Evolutionary conservation across 331 rosid species (phyloP), one percentile per base, ranked within the genome.

Genomic region (Malus hybrid): DNA sequence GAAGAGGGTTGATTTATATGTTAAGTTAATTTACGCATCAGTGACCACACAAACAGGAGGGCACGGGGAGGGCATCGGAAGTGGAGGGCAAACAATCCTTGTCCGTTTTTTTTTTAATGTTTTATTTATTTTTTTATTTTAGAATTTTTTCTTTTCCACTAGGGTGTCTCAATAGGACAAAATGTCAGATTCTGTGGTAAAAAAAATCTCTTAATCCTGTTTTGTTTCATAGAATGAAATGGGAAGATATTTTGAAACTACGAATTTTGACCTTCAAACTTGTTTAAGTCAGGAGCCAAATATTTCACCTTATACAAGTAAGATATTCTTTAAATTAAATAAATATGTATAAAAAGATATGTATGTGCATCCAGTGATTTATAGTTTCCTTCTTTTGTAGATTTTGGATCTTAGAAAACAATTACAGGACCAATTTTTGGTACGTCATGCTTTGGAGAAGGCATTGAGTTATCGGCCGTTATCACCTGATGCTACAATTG

Each of bases 241-340:
- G 73, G 79, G 64, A 44, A 70, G 74, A 73, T 84, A 54, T 77
- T 82, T 78, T 75, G 92, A 89, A 81, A 86, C 84, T 60, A 84
- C 73, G 52, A 77, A 78, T 52, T 76, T 82, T 64, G 79, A 87
- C 72, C 85, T 75, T 81, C 83, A 91, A 72, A 81, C 76, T 80
- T 91, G 95, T 73, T 86, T 91, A 86, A 86, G 86, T 66, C 85
- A 83, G 74, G 97, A 91, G 97, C 93, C 90, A 86, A 39, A 10
- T n/a, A 15, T 67, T 59, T 28, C 44, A 77, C 22, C 57, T 34
- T 67, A 27, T 61, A 31, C 66, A 27, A 61, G 32, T 61, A 39
- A 13, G 66, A 5, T 61, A 27, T 61, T 22, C 8, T 39, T 39
- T 34, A 34, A 34, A 34, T 6, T 34, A 7, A 34, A 34, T 34